Conservation (phyloP, 2,329 filamentous ascomycete species). For the Fusarium burgessii region DNA sequence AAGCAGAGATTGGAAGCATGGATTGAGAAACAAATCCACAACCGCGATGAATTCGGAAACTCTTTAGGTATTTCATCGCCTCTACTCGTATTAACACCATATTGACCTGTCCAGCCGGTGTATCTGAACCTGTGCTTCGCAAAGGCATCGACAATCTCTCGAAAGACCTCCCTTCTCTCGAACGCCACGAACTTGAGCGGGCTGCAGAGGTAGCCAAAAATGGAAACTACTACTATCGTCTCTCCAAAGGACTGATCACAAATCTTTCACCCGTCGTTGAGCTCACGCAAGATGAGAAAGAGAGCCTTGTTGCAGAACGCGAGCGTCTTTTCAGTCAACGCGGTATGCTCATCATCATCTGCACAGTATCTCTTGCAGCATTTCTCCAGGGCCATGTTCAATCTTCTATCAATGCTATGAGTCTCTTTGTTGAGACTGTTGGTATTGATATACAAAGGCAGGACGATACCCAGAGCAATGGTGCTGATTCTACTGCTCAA, state of each 20-base stretch:
- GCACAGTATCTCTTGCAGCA: conserved; percentile 56
- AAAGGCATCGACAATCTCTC: conserved; percentile 5
- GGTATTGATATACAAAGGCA: conserved; percentile 11
- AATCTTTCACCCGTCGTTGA: neutral
- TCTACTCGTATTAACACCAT: neutral
- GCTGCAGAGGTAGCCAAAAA: conserved; percentile 24
- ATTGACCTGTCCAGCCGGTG: conserved; percentile 4
- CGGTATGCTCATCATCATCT: conserved; percentile 37
- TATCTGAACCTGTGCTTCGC: conserved; percentile 5
- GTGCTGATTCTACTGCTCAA: neutral
- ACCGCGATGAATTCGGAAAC: conserved; percentile 21
- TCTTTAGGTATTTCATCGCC: neutral
- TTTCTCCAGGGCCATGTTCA: conserved; percentile 59
- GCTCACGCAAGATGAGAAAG: conserved; percentile 8
- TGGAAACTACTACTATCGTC: conserved; percentile 21
- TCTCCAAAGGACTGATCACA: conserved; percentile 5
- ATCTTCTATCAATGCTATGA: conserved; percentile 55
- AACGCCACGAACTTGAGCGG: conserved; percentile 1
- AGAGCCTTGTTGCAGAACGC: conserved; percentile 33
- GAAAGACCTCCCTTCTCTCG: conserved; percentile 4
- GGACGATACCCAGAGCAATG: neutral
- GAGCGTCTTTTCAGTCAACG: conserved; percentile 47
- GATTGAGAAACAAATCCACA: conserved; percentile 16
- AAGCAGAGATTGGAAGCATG: conserved; percentile 2
- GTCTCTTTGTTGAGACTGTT: conserved; percentile 44